Base-by-base conservation (phyloP, 768 basidiomycete species). In the Leccinum imitatum region DNA sequence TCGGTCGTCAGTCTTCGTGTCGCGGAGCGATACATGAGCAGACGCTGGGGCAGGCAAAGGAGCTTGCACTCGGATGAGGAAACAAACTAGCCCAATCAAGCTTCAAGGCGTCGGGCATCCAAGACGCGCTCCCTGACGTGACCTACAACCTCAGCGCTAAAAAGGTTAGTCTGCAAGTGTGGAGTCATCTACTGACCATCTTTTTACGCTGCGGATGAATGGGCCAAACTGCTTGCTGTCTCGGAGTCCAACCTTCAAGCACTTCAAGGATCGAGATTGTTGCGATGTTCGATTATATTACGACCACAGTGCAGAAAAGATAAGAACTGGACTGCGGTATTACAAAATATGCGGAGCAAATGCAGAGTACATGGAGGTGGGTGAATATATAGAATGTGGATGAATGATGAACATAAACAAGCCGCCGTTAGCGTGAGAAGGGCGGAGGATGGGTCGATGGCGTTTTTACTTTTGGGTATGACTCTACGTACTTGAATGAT, bases 401-500 rank as follows among this genome's bases (percentile, higher is more conserved):
- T n/a, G 41, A 9, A 44, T 10, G 35, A 39, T 30, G 51, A 39
- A 58, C 52, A 60, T 54, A 50, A 50, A 25, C 39, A 44, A 44
- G 41, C 52, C 3, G 8, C 39, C 51, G 13, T 30, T n/a, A 31
- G 19, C 56, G 39, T 65, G 65, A 41, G 59, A 65, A 44, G 19
- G 14, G 25, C 44, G 48, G 48, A n/a, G 48, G 15, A 48, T 0
- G 37, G 27, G 46, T 44, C 19, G 53, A 46, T 39, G 57, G 44
- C 48, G 54, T 31, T 55, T 44, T 27, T 66, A 57, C 21, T 53
- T 53, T 58, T 47, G 53, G 58, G 58, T 57, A 61, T 31, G 57
- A 59, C 61, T 68, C 50, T 70, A 57, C 53, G 57, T 66, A 71
- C 65, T 33, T 33, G 31, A 63, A 63, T 53, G 63, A 69, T 65